Base-by-base conservation (phyloP, 2,329 filamentous ascomycete species). In the Xylaria sp. region DNA sequence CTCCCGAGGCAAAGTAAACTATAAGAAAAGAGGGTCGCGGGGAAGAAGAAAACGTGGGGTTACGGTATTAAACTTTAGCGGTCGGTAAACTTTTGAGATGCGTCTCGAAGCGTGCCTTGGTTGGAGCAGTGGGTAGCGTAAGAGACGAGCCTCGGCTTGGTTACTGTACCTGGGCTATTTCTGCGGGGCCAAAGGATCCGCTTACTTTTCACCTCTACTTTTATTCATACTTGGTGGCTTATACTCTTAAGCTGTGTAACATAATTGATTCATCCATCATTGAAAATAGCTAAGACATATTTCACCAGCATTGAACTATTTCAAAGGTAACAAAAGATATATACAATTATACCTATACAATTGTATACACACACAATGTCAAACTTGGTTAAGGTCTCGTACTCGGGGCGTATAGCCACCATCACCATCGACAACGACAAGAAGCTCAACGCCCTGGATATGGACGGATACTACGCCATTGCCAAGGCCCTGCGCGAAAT, bases 391-490 rank as follows among this genome's bases (percentile, higher is more conserved):
- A 79, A 84, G 56, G 78, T 92, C 75, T 85, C 89, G 70, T 92
- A 90, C 80, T 84, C 85, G 75, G 91, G 88, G 79, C 90, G 90
- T 68, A 83, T 94, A 72, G 93, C 95, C 77, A 89, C 94, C 78
- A 90, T 99, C 80, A 97, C 93, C 20, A 90, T 99, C 78, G 91
- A 94, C 82, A 91, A 93, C 61, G 88, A 91, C 64, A 88, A 90
- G 79, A 98, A 98, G 83, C 92, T 98, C 80, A 97, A 97, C 80
- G 94, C 95, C 39, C 83, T 98, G 61, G 87, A 83, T 68, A 85
- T 88, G 76, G 83, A 88, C 70, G 86, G 90, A 61, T 98, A 98
- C 84, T 97, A 92, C 80, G 86, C 90, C 36, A 86, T 98, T 51
- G 89, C 92, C 1, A 86, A 88, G 74, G 86, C 89, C 58, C 83